Percentiles rank a stretch among this genome's conserved stretches.
phyloP scores from a whole-genome alignment of 139 green algal species.

The Tetraselmis chui region DNA sequence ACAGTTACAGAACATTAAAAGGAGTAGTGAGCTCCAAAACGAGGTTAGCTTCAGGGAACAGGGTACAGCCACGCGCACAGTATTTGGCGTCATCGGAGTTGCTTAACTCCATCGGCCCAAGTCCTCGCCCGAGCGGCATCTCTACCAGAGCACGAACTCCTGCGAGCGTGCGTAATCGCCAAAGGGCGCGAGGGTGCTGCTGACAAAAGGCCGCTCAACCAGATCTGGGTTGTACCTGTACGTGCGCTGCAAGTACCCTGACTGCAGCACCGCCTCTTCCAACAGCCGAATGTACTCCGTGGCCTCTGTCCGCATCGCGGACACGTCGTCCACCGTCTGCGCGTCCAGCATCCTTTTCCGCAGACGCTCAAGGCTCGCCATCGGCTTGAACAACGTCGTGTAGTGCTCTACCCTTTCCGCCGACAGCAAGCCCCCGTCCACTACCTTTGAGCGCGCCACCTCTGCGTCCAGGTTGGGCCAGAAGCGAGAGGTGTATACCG shows the following conservation, averaged over 20 bases:
- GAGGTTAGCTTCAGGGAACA: no score
- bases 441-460: background rate
- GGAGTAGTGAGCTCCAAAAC: no score
- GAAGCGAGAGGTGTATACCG: slow-evolving; percentile 2
- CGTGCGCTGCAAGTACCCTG: background rate
- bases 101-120: no score
- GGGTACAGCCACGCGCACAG: no score
- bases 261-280: background rate
- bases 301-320: background rate
- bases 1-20: no score
- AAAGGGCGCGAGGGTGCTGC: background rate
- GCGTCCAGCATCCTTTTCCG: background rate
- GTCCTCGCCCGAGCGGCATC: no score
- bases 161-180: background rate
- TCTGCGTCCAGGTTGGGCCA: slow-evolving; percentile 6
- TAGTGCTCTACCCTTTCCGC: background rate
- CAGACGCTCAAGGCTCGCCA: background rate
- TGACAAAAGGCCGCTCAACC: background rate
- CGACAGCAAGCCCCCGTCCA: background rate
- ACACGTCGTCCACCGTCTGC: background rate
- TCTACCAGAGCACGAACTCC: background rate
- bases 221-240: background rate
- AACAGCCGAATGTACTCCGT: background rate
- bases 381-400: background rate
- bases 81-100: no score